Evolutionary conservation across 2,329 filamentous ascomycete species (phyloP).

Genomic region (Scedosporium apiospermum): DNA sequence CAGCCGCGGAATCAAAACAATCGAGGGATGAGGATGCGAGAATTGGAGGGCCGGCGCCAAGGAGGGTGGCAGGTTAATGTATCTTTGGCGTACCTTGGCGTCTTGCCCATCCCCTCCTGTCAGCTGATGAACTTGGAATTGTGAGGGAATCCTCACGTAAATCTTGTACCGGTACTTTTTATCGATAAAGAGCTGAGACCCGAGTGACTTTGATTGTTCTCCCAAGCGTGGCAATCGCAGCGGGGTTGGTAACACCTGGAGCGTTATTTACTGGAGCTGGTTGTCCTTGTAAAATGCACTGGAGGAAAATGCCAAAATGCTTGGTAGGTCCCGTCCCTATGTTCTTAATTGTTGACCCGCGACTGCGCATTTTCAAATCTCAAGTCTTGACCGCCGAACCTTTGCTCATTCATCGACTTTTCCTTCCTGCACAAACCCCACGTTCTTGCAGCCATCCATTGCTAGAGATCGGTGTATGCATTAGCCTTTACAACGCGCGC

Average conservation of each 20-base stretch:
- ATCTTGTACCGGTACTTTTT: background rate
- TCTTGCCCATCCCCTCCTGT: background rate
- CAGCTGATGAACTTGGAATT: background rate
- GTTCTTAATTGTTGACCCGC: background rate
- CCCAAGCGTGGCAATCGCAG: background rate
- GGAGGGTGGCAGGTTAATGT: background rate
- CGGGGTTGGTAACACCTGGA: background rate
- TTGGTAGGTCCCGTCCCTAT: background rate
- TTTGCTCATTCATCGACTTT: constrained; percentile 12
- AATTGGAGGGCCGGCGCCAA: background rate
- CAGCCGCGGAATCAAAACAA: background rate
- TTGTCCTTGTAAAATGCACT: too few species aligned
- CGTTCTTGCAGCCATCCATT: constrained; percentile 12
- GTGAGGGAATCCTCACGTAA: background rate
- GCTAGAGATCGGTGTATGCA: constrained; percentile 8
- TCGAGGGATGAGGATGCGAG: background rate
- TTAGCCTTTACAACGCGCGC: constrained; percentile 12
- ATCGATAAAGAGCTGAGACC: background rate
- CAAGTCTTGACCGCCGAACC: constrained; percentile 13
- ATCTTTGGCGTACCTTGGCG: background rate
- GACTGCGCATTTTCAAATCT: constrained; percentile 2
- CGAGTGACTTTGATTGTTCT: background rate
- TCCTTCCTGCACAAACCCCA: constrained; percentile 28
- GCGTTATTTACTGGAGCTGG: background rate
- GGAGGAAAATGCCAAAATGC: too few species aligned